Base-by-base conservation (phyloP, 177 flowering plant genomes). In the Vitis hybrid region DNA sequence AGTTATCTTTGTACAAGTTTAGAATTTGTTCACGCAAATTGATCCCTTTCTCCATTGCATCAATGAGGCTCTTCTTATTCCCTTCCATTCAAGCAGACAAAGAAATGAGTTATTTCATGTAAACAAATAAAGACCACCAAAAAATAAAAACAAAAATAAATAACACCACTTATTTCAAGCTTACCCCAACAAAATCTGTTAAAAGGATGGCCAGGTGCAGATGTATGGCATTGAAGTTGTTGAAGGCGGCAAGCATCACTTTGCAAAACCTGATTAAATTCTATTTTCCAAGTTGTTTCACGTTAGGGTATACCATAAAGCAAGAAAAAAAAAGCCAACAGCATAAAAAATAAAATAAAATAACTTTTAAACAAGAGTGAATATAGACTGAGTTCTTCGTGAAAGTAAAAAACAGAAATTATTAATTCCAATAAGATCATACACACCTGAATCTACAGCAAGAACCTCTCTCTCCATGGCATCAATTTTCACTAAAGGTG, bases 391-490 rank as follows among this genome's bases (percentile, higher is more conserved):
- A 40, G 57, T 11, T 56, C 49, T 50, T 8, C 13, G 2, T 6
- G 65, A 3, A 35, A 72, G 50, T 19, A n/a, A 54, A 15, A 64
- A 70, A 12, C 30, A 50, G 12, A 60, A 68, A 49, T 12, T 68
- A 35, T 48, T 13, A 50, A 61, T 11, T 60, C 30, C 46, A 30
- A 51, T 27, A 27, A 63, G 17, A 57, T 8, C 17, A 4, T 54
- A 62, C 59, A 61, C 46, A 96, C 99, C 99, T 85, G 99, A 96
- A 83, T 96, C 98, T n/a, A 96, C 92, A 66, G 98, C 99, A 65
- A 87, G 88, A 40, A 96, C 83, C 74, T 96, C 99, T 69, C 99
- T 81, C 66, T 93, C 99, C 99, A 96, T 92, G 64, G 98, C 98
- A 79, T 96, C 98, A 70, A 75, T 73, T 84, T 96, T 96, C 64